phyloP scores from a whole-genome alignment of 345 rosid species.

The Pelargonium nanum region DNA sequence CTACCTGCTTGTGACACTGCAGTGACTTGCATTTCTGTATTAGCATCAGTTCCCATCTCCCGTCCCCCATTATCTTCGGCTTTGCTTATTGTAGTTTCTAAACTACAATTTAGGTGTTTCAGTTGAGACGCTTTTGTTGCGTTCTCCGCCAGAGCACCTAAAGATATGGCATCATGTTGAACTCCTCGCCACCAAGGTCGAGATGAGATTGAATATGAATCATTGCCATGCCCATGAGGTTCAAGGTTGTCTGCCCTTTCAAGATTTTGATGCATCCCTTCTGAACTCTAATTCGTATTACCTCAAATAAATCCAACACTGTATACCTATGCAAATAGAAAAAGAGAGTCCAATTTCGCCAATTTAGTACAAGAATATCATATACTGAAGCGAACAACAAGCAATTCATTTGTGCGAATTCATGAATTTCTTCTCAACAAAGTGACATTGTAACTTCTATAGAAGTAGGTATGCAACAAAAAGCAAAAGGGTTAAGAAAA shows the following conservation, averaged over 20 bases:
- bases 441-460: too few species aligned
- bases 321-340: not conserved
- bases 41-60: constrained; percentile 7
- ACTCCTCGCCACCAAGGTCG: constrained; percentile 29
- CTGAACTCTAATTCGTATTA: constrained; percentile 1
- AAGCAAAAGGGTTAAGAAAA: too few species aligned
- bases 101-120: constrained; percentile 3
- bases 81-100: constrained; percentile 13
- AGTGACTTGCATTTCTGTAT: constrained; percentile 10
- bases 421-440: too few species aligned
- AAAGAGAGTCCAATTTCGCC: not conserved
- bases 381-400: not conserved
- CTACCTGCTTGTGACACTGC: constrained; percentile 23
- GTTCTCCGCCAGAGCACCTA: constrained; percentile 10
- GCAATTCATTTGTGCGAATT: not conserved
- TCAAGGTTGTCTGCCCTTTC: constrained; percentile 9
- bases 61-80: constrained; percentile 3
- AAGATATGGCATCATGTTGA: constrained; percentile 6
- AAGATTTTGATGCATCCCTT: constrained; percentile 18
- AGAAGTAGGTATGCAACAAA: not conserved
- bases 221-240: constrained; percentile 7
- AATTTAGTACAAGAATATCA: not conserved
- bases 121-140: constrained; percentile 7
- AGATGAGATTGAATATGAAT: constrained; percentile 6
- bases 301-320: too few species aligned